phyloP scores from a whole-genome alignment of 140 eudicot genomes.

The Erigeron philadelphicus region DNA sequence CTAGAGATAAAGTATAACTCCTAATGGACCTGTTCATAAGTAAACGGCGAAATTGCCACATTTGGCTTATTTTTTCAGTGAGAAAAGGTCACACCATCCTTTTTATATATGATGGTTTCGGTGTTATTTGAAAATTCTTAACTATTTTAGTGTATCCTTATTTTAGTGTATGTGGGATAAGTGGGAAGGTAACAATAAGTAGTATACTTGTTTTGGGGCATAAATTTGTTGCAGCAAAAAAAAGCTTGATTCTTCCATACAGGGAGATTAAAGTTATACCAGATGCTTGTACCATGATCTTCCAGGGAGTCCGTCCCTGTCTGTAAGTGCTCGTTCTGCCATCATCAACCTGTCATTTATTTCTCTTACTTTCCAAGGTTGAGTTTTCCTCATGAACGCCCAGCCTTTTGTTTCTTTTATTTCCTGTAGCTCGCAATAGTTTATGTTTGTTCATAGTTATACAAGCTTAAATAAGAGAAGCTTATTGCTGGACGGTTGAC shows the following conservation, averaged over 20 bases:
- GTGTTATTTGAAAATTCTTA: no score
- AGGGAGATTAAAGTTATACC: slow-evolving; percentile 37
- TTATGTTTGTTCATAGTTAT: slow-evolving; percentile 3
- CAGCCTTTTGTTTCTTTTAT: slow-evolving; percentile 43
- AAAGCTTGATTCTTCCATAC: neutral
- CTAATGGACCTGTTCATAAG: no score
- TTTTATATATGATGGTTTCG: no score
- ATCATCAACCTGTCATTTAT: slow-evolving; percentile 78
- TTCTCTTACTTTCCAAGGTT: slow-evolving; percentile 50
- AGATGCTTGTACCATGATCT: slow-evolving; percentile 84
- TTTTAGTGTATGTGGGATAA: no score
- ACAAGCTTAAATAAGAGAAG: slow-evolving; percentile 5
- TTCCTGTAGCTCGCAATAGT: slow-evolving; percentile 34
- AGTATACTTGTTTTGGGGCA: neutral
- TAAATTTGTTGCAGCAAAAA: neutral
- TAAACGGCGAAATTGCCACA: no score
- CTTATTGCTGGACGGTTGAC: neutral
- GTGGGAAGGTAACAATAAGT: neutral
- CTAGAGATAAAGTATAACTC: neutral
- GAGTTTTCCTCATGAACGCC: slow-evolving; percentile 36
- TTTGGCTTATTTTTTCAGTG: no score
- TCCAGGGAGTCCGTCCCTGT: slow-evolving; percentile 71
- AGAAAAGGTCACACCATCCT: no score
- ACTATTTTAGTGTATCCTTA: no score
- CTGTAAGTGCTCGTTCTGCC: slow-evolving; percentile 88